Evolutionary conservation across 164 flowering plant species (phyloP).

Genomic region (Chloranthus sessilifolius): DNA sequence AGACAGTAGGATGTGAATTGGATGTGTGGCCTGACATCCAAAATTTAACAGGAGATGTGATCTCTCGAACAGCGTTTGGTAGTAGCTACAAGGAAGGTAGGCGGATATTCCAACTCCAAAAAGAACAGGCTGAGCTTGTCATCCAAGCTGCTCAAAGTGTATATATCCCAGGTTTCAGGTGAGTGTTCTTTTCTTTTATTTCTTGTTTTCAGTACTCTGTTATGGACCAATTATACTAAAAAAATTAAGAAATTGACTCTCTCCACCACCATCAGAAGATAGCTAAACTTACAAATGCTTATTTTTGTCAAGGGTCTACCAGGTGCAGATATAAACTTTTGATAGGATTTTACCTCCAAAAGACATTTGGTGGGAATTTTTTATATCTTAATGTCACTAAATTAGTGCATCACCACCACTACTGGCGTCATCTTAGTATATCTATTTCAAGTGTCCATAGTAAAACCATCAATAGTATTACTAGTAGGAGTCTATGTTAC

Average conservation of each 20-base stretch:
- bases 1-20: not conserved
- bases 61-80: slow-evolving; percentile 18
- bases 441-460: no score
- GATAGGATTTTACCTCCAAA: no score
- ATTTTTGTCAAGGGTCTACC: not conserved
- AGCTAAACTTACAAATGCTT: not conserved
- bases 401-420: no score
- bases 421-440: no score
- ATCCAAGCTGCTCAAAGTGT: not conserved
- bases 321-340: no score
- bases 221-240: not conserved
- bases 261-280: no score
- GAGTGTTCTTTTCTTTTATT: not conserved
- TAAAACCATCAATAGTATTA: no score
- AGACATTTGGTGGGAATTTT: no score
- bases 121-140: slow-evolving; percentile 9
- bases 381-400: no score
- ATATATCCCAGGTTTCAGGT: slow-evolving; percentile 13
- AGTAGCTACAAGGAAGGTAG: slow-evolving; percentile 18
- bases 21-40: slow-evolving; percentile 9
- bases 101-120: slow-evolving; percentile 9
- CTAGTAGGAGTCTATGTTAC: no score
- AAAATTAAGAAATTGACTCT: not conserved
- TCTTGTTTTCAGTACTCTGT: not conserved
- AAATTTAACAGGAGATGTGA: slow-evolving; percentile 12